phyloP scores from a whole-genome alignment of 2,329 filamentous ascomycete species.

The Beauveria medogensis region DNA sequence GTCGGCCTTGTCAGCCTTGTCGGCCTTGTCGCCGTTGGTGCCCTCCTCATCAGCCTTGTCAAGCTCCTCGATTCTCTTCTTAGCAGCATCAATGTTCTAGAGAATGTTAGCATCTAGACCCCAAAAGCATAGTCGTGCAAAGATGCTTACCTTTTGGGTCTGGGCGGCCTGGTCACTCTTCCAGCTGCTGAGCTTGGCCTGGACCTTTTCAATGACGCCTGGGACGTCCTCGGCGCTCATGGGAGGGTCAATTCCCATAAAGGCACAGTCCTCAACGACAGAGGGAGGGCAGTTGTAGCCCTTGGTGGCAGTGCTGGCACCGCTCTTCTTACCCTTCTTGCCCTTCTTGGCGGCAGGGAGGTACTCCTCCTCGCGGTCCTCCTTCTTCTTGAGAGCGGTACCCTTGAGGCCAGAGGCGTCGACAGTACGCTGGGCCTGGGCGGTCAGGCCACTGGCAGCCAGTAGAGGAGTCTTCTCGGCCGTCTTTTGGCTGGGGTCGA shows the following conservation, averaged over 20 bases:
- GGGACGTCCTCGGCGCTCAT: slow-evolving; percentile 80
- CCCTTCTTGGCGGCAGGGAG: slow-evolving; percentile 75
- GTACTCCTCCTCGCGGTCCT: slow-evolving; percentile 81
- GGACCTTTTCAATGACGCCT: slow-evolving; percentile 74
- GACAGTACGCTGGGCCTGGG: slow-evolving; percentile 73
- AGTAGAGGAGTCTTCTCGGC: slow-evolving; percentile 59
- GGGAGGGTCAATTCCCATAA: slow-evolving; percentile 79
- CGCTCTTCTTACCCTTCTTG: slow-evolving; percentile 69
- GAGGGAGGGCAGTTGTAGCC: slow-evolving; percentile 80
- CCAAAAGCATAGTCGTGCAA: background rate
- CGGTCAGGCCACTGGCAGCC: slow-evolving; percentile 65
- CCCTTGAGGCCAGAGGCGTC: slow-evolving; percentile 82
- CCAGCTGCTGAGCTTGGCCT: slow-evolving; percentile 85
- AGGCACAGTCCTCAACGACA: slow-evolving; percentile 82
- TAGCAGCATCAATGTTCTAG: slow-evolving; percentile 92
- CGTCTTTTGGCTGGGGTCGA: slow-evolving; percentile 62
- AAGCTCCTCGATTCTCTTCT: slow-evolving; percentile 87
- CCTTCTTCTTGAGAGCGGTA: slow-evolving; percentile 73
- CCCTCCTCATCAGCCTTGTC: slow-evolving; percentile 51
- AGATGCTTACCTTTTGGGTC: slow-evolving; percentile 70
- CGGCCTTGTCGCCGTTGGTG: slow-evolving; percentile 40
- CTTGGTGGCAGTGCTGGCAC: slow-evolving; percentile 40
- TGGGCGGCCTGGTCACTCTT: slow-evolving; percentile 83
- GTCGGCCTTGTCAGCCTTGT: slow-evolving; percentile 44
- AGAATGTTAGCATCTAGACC: slow-evolving; percentile 21